A percentile compares a stretch with the other conserved stretches of the same genome.
Evolutionary conservation across 805 yeast genomes (phyloP).

Genomic region (Monosporozyma yasuniensis): DNA sequence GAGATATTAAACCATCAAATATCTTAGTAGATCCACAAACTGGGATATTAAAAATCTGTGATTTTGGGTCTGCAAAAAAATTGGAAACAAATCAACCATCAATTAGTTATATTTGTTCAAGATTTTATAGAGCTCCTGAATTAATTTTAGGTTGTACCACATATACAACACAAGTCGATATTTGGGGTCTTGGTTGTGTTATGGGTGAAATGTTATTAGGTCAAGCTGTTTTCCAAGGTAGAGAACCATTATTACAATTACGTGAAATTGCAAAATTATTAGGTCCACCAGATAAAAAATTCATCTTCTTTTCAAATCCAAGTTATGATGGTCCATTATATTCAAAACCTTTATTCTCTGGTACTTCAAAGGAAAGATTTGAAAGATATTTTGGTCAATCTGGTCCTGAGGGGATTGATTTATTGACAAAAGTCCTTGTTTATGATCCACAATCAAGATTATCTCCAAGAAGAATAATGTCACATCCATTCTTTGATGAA

Average conservation of each 20-base stretch:
- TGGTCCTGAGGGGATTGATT: slow-evolving; percentile 77
- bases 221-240: slow-evolving; percentile 92
- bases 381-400: slow-evolving; percentile 66
- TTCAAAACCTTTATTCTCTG: slow-evolving; percentile 52
- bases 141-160: slow-evolving; percentile 82
- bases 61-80: slow-evolving; percentile 78
- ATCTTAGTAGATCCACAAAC: slow-evolving; percentile 64
- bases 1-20: slow-evolving; percentile 80
- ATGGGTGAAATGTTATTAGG: slow-evolving; percentile 91
- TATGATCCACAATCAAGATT: slow-evolving; percentile 84
- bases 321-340: slow-evolving; percentile 67
- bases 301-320: slow-evolving; percentile 66
- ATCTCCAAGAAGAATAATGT: slow-evolving; percentile 70
- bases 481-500: slow-evolving; percentile 86
- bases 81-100: slow-evolving; percentile 75
- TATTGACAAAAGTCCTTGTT: slow-evolving; percentile 70
- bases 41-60: slow-evolving; percentile 66
- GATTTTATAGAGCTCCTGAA: slow-evolving; percentile 82
- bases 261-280: slow-evolving; percentile 82
- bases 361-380: slow-evolving; percentile 47
- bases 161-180: slow-evolving; percentile 85
- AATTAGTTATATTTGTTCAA: slow-evolving; percentile 89
- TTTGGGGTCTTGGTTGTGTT: slow-evolving; percentile 97
- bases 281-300: slow-evolving; percentile 77
- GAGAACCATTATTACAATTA: slow-evolving; percentile 76